phyloP scores from a whole-genome alignment of 2,329 filamentous ascomycete genomes.

The Fusarium nematophilum region DNA sequence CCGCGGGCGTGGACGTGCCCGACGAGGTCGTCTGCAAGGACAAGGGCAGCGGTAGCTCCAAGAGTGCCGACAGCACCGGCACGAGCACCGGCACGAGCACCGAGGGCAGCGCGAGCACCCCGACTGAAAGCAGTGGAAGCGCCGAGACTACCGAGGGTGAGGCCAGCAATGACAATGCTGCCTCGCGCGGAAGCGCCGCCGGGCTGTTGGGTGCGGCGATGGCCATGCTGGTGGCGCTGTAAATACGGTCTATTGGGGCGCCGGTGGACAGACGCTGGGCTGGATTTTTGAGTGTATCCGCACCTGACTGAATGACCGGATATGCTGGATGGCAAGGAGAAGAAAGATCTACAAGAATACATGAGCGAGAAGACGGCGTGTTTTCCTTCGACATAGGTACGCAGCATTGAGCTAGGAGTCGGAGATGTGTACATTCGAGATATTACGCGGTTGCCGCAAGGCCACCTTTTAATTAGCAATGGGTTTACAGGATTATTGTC shows the following conservation, averaged over 20 bases:
- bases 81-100: conserved; percentile 20
- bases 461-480: conserved; percentile 8
- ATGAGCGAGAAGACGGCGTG: background rate
- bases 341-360: background rate
- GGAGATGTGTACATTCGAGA: conserved; percentile 11
- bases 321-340: background rate
- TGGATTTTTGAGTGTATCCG: too few species aligned
- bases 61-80: conserved; percentile 17
- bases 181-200: conserved; percentile 26
- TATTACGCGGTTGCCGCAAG: conserved; percentile 19
- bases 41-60: conserved; percentile 31
- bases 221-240: conserved; percentile 46
- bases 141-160: background rate
- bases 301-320: too few species aligned
- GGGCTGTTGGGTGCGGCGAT: conserved; percentile 44
- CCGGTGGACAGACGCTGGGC: too few species aligned
- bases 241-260: conserved; percentile 1
- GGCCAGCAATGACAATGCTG: conserved; percentile 11
- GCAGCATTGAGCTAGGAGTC: conserved; percentile 21
- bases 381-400: background rate
- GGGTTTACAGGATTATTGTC: too few species aligned
- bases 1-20: conserved; percentile 50
- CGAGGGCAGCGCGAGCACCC: background rate
- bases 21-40: conserved; percentile 52
- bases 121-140: background rate